Evolutionary conservation across 1,284 basidiomycete genomes (phyloP).

Genomic region (Rugosomyces carneus): DNA sequence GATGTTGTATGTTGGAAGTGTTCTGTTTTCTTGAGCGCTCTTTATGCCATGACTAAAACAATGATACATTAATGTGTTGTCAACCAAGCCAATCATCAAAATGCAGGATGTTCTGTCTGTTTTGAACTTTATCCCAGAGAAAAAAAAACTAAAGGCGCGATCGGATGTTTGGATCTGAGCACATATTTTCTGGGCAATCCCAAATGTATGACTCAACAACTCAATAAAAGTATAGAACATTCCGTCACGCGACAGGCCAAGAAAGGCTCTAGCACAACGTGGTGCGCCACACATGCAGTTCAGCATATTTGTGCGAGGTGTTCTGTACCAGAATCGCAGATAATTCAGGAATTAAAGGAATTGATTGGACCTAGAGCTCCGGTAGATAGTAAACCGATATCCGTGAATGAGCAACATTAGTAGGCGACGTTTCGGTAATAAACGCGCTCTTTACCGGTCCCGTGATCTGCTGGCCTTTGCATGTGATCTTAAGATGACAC

Average conservation of each 20-base stretch:
- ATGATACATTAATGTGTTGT: neutral
- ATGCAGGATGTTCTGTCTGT: neutral
- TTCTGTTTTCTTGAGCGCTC: slow-evolving; percentile 1
- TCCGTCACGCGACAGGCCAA: too few species aligned
- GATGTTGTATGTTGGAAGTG: neutral
- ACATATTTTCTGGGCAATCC: too few species aligned
- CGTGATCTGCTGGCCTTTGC: slow-evolving; percentile 1
- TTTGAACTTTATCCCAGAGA: neutral
- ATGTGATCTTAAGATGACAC: slow-evolving; percentile 1
- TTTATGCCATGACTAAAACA: neutral
- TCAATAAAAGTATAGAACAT: too few species aligned
- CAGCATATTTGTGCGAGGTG: too few species aligned
- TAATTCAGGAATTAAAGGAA: too few species aligned
- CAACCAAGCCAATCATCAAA: neutral
- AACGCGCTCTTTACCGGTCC: slow-evolving; percentile 7
- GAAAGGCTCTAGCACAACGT: too few species aligned
- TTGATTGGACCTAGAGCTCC: too few species aligned
- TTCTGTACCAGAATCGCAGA: too few species aligned
- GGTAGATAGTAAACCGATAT: neutral
- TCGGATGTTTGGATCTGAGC: too few species aligned
- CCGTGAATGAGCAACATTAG: neutral
- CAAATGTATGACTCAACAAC: too few species aligned
- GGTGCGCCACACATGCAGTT: too few species aligned
- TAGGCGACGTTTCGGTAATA: neutral
- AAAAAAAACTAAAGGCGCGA: neutral